These are phyloP conservation scores for Termitomyces sp. DNA, from an alignment of 768 basidiomycete species.

Conservation along the genomic window DNA sequence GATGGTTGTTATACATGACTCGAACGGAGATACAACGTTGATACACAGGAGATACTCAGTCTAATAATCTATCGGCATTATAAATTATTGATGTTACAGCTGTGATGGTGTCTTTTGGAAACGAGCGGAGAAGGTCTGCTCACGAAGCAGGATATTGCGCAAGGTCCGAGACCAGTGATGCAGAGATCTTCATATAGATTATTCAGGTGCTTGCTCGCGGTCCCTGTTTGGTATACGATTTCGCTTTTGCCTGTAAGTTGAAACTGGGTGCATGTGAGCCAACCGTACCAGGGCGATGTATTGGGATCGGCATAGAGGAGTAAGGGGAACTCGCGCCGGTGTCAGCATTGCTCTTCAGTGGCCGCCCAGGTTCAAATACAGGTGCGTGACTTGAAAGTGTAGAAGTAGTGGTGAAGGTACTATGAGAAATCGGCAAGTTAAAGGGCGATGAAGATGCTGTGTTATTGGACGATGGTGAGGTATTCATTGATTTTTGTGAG, in stretches of 20 bases:
- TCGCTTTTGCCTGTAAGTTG: not conserved
- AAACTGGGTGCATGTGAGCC: not conserved
- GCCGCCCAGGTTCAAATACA: conserved; percentile 14
- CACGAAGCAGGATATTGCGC: not conserved
- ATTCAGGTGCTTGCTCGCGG: conserved; percentile 1
- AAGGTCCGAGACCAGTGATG: no score
- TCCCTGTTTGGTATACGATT: not conserved
- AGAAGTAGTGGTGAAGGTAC: not conserved
- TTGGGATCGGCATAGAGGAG: conserved; percentile 3
- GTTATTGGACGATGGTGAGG: conserved; percentile 5
- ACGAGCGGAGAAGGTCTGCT: not conserved
- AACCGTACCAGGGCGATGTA: conserved; percentile 5
- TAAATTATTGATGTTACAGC: not conserved
- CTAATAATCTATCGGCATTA: not conserved
- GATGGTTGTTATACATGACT: not conserved
- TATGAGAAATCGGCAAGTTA: not conserved
- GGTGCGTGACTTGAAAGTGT: conserved; percentile 13
- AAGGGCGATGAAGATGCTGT: not conserved
- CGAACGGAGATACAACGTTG: not conserved
- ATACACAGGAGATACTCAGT: not conserved
- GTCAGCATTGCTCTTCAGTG: not conserved
- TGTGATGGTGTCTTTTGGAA: not conserved
- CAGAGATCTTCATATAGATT: not conserved
- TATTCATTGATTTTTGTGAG: conserved; percentile 19
- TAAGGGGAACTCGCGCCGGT: conserved; percentile 1